Evolutionary conservation across 768 basidiomycete species (phyloP), one percentile per base, ranked within the genome.

Genomic region (Boletus subcaerulescens): DNA sequence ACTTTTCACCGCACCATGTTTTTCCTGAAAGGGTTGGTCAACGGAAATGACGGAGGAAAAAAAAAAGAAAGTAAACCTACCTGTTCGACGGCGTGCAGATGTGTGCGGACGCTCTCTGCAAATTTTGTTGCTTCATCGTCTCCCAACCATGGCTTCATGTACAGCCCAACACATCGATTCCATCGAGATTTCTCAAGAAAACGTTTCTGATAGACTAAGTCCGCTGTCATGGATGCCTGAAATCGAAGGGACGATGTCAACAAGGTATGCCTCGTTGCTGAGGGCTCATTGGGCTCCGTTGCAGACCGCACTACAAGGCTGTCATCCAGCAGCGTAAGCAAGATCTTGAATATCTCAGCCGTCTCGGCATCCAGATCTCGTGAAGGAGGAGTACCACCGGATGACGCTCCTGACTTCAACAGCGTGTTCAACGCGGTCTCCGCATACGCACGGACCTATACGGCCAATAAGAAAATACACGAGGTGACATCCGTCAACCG

Each of bases 381-480:
- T 22, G 81, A 73, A n/a, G 83, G 79, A 36, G 88, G 87, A 18
- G 83, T 82, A 18, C 83, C 88, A 49, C 77, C 75, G 14, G 85
- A 80, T 31, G 91, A 91, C 36, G 93, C 93, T 47, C 93, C 93
- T 44, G 94, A 84, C 61, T 87, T 89, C 56, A 83, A 71, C 50
- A 98, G 78, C 22, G 93, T 93, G 50, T 84, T 77, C 32, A 93
- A 77, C 8, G 96, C 91, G 6, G 87, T 77, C 64, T 89, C 85
- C 51, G 84, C 94, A 70, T 97, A 98, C n/a, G 91, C 92, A 54
- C 94, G 89, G 63, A 97, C 87, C 86, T 87, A 52, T 8, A 50
- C n/a, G 32, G 35, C 31, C 40, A 24, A 43, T 59, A 54, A 52
- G 63, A 50, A 57, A 56, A 57, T 46, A 17, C 47, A 48, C 53